These are phyloP conservation scores for Rhytidiadelphus loreus DNA, from an alignment of 225 moss, liverwort and hornwort genomes.

Conservation along the genomic window DNA sequence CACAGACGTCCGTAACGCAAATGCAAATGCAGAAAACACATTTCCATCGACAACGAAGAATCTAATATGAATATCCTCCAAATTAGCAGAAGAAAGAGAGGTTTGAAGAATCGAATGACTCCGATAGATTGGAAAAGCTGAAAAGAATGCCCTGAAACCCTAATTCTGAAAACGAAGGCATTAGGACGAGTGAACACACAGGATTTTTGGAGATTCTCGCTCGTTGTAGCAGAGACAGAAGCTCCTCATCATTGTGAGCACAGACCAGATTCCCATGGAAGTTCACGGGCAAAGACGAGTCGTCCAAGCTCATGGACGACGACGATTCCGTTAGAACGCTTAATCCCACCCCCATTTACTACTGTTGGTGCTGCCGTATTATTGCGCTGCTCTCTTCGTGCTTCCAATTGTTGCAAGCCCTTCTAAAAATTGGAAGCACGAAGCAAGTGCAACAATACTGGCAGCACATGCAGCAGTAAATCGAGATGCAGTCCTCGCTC, in stretches of 20 bases:
- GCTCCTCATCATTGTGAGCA: slow-evolving; percentile 52
- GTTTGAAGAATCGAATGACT: background rate
- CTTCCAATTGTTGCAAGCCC: background rate
- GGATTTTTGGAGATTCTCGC: slow-evolving; percentile 46
- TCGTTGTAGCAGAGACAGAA: slow-evolving; percentile 37
- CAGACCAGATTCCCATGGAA: slow-evolving; percentile 65
- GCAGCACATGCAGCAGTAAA: no score
- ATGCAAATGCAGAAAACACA: background rate
- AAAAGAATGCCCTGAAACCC: background rate
- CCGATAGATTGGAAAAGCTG: background rate
- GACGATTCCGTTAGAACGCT: background rate
- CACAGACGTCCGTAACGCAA: background rate
- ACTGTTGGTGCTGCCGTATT: background rate
- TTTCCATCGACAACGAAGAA: background rate
- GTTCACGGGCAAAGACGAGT: slow-evolving; percentile 51
- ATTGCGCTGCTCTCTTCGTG: background rate
- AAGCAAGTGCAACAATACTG: no score
- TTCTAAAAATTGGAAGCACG: background rate
- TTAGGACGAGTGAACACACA: slow-evolving; percentile 16
- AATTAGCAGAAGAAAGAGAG: background rate
- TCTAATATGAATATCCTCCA: background rate
- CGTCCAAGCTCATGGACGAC: slow-evolving; percentile 22
- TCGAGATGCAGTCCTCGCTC: background rate
- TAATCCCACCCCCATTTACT: background rate
- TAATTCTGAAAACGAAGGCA: background rate